Percentiles rank a stretch among this genome's conserved stretches.
These are phyloP conservation scores for Phialocephala sp. DNA, from an alignment of 2,329 filamentous ascomycete genomes.

Conservation along the genomic window DNA sequence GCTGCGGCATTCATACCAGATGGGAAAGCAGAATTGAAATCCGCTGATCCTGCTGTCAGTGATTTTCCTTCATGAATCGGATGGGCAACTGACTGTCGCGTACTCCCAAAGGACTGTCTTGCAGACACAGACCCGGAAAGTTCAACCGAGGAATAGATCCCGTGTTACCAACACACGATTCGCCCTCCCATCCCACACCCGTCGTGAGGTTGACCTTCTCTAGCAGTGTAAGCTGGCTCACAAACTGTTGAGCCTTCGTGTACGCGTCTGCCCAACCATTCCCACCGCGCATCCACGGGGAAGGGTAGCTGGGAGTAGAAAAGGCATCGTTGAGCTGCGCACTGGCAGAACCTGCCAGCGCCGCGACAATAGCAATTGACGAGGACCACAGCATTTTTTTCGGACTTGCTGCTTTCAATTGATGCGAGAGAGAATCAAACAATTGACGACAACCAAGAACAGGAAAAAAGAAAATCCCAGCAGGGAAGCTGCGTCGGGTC, in stretches of 20 bases:
- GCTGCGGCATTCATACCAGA: slow-evolving; percentile 77
- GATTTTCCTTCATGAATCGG: slow-evolving; percentile 50
- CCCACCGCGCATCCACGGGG: slow-evolving; percentile 43
- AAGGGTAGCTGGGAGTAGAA: slow-evolving; percentile 43
- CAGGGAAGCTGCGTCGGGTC: slow-evolving; percentile 4
- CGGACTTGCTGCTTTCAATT: slow-evolving; percentile 8
- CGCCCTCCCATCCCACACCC: slow-evolving; percentile 59
- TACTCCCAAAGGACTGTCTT: slow-evolving; percentile 43
- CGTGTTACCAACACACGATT: slow-evolving; percentile 43
- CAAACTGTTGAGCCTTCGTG: slow-evolving; percentile 68
- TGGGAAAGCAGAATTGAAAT: slow-evolving; percentile 78
- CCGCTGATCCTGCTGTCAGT: slow-evolving; percentile 56
- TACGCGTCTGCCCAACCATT: slow-evolving; percentile 71
- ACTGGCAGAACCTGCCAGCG: slow-evolving; percentile 28
- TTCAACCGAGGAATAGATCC: slow-evolving; percentile 41
- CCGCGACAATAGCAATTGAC: slow-evolving; percentile 28
- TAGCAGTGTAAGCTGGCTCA: slow-evolving; percentile 76
- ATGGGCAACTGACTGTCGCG: slow-evolving; percentile 47
- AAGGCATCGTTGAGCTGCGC: slow-evolving; percentile 35
- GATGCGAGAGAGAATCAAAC: slow-evolving; percentile 2
- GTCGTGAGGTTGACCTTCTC: slow-evolving; percentile 96
- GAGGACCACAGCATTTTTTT: slow-evolving; percentile 33
- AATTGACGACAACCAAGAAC: not conserved
- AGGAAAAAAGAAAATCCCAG: not conserved
- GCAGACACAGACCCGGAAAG: slow-evolving; percentile 42